Evolutionary conservation across 495 filamentous ascomycete species (phyloP).

Genomic region (Aspergillus funiculosus): DNA sequence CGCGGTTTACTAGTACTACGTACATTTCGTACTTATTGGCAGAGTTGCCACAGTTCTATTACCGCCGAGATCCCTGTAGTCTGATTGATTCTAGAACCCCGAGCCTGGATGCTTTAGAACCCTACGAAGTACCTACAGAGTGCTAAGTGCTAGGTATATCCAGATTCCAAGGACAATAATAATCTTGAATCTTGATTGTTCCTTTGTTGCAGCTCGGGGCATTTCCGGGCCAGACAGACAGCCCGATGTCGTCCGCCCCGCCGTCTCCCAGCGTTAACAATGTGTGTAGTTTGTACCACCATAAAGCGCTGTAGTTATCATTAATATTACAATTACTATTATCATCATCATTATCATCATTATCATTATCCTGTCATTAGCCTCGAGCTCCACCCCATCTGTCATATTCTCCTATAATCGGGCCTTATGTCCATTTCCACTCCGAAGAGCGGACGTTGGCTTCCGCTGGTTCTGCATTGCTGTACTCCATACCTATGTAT

Average conservation of each 20-base stretch:
- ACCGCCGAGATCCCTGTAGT: too few relatives aligned
- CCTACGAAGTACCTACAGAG: too few relatives aligned
- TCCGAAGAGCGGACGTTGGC: constrained; percentile 11
- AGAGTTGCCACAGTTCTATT: too few relatives aligned
- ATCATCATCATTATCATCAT: background rate
- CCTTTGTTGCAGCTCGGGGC: constrained; percentile 7
- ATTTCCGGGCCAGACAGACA: constrained; percentile 22
- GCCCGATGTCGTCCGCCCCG: constrained; percentile 21
- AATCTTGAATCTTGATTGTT: background rate
- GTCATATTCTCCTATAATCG: constrained; percentile 6
- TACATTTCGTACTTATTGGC: too few relatives aligned
- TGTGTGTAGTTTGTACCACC: background rate
- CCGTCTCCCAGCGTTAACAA: background rate
- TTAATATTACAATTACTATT: background rate
- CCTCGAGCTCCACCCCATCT: constrained; percentile 1
- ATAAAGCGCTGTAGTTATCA: too few relatives aligned
- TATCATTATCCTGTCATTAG: background rate
- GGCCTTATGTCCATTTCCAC: background rate
- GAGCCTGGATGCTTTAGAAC: too few relatives aligned
- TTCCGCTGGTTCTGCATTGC: background rate
- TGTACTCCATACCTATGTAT: too few relatives aligned
- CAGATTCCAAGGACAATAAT: too few relatives aligned
- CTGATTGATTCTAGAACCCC: too few relatives aligned
- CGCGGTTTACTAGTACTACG: too few relatives aligned
- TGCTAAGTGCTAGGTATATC: too few relatives aligned